phyloP scores from a whole-genome alignment of 2,329 filamentous ascomycete species.

The Phaeoacremonium minimum region DNA sequence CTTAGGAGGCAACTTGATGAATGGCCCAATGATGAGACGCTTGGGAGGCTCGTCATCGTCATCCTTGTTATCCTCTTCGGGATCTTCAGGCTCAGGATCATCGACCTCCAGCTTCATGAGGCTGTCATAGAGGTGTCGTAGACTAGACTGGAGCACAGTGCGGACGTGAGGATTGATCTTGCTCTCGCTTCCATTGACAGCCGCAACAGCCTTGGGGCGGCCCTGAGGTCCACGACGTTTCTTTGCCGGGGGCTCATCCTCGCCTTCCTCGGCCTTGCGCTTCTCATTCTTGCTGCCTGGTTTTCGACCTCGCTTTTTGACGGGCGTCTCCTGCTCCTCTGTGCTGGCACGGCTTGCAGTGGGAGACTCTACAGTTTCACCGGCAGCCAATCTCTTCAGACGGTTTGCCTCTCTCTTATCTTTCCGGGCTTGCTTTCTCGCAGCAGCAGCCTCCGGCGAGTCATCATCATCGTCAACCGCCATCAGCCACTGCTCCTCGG shows the following conservation, averaged over 20 bases:
- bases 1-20: conserved; percentile 86
- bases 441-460: conserved; percentile 85
- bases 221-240: conserved; percentile 71
- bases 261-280: conserved; percentile 78
- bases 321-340: conserved; percentile 70
- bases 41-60: conserved; percentile 56
- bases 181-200: conserved; percentile 37
- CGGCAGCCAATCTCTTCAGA: conserved; percentile 46
- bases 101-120: conserved; percentile 84
- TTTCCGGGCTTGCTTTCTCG: conserved; percentile 80
- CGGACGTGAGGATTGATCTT: conserved; percentile 67
- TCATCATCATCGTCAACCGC: conserved; percentile 97
- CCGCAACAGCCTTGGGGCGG: conserved; percentile 56
- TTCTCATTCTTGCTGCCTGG: conserved; percentile 71
- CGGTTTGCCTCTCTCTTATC: conserved; percentile 77
- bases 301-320: conserved; percentile 83
- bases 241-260: conserved; percentile 73
- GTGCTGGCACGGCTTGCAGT: conserved; percentile 76
- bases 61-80: conserved; percentile 34
- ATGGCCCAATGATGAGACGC: conserved; percentile 87
- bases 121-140: conserved; percentile 72
- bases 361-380: conserved; percentile 62
- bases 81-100: conserved; percentile 51
- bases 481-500: conserved; percentile 98
- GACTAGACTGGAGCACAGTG: conserved; percentile 70